Conservation (phyloP, 768 basidiomycete species). For the Clitopilus passeckerianus region DNA sequence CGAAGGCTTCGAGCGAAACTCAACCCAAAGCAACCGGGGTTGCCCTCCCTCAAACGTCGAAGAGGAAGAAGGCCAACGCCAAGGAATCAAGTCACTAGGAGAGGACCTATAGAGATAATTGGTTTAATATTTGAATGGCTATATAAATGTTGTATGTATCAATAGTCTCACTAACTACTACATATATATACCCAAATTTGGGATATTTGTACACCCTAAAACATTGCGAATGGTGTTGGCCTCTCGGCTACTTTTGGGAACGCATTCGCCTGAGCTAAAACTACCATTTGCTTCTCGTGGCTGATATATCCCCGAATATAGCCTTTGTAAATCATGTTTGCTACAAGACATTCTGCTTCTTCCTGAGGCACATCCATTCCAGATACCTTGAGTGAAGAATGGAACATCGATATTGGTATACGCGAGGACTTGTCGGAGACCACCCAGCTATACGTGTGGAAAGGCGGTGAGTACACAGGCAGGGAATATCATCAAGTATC, state of each 20-base stretch:
- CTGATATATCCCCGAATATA: constrained; percentile 95
- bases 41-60: not conserved
- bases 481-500: not conserved
- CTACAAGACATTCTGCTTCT: constrained; percentile 90
- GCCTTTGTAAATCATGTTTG: constrained; percentile 93
- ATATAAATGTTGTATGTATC: not conserved
- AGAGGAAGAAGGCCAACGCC: constrained; percentile 1
- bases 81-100: not conserved
- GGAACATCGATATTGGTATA: constrained; percentile 79
- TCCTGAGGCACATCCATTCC: constrained; percentile 67
- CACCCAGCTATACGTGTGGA: constrained; percentile 62
- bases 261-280: constrained; percentile 72
- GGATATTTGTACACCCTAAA: constrained; percentile 12
- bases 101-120: not conserved
- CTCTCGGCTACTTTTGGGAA: constrained; percentile 75
- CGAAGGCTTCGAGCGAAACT: not conserved
- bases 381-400: constrained; percentile 65
- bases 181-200: not conserved
- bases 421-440: constrained; percentile 67
- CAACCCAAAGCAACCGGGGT: not conserved
- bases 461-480: not conserved
- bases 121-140: not conserved
- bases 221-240: constrained; percentile 43
- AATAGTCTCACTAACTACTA: not conserved
- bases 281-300: constrained; percentile 93